Conservation (phyloP, 2,329 filamentous ascomycete species). For the Canariomyces notabilis region DNA sequence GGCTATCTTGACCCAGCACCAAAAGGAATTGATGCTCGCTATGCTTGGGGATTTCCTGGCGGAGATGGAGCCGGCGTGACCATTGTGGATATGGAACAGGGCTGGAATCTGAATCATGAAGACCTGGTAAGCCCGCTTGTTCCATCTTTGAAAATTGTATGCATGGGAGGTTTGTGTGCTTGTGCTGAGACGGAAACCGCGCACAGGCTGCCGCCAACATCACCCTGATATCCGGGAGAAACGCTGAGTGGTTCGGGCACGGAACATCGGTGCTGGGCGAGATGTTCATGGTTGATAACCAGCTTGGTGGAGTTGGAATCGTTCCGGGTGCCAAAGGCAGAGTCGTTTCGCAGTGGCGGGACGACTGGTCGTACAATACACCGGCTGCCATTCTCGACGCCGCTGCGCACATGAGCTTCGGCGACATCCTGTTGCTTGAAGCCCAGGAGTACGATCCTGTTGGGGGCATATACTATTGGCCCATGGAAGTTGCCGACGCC, state of each 20-base stretch:
- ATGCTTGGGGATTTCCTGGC: constrained; percentile 16
- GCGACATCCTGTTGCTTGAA: constrained; percentile 19
- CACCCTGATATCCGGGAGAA: constrained; percentile 13
- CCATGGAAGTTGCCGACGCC: constrained; percentile 17
- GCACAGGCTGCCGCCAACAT: constrained; percentile 5
- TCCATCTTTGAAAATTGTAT: too few relatives aligned
- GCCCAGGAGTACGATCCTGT: constrained; percentile 14
- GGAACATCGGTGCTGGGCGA: constrained; percentile 13
- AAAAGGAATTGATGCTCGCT: constrained; percentile 15
- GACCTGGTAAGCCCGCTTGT: constrained; percentile 10
- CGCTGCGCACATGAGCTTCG: constrained; percentile 4
- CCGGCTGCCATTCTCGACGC: constrained; percentile 17
- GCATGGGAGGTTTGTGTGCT: too few relatives aligned
- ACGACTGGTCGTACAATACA: constrained; percentile 4
- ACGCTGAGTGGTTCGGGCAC: neutral
- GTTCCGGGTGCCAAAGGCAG: constrained; percentile 7
- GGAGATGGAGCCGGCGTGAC: constrained; percentile 14
- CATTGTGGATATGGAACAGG: constrained; percentile 18
- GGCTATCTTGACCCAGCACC: constrained; percentile 15
- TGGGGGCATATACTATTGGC: constrained; percentile 5
- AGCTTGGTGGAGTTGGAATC: constrained; percentile 14
- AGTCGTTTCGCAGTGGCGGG: constrained; percentile 8
- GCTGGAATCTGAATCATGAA: constrained; percentile 18
- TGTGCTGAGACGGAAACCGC: neutral
- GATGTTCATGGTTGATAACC: constrained; percentile 16